These are phyloP conservation scores for Apiospora aurea DNA, from an alignment of 2,329 filamentous ascomycete species.

Conservation along the genomic window DNA sequence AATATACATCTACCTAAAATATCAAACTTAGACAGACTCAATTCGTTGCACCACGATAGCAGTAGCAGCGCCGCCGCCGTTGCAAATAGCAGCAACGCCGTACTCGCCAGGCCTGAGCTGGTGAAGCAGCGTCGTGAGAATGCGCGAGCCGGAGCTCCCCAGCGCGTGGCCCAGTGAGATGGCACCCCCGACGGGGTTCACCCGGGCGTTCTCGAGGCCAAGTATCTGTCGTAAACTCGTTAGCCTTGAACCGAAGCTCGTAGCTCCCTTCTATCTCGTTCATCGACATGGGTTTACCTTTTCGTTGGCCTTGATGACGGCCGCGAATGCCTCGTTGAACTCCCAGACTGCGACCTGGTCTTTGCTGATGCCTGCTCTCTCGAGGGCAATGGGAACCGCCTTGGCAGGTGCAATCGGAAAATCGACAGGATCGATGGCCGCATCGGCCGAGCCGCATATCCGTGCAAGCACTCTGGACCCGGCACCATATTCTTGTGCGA, in stretches of 20 bases:
- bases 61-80: slow-evolving; percentile 91
- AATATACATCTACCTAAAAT: not conserved
- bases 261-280: not conserved
- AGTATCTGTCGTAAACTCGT: slow-evolving; percentile 64
- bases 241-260: slow-evolving; percentile 28
- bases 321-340: slow-evolving; percentile 98
- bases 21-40: slow-evolving; percentile 56
- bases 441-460: slow-evolving; percentile 87
- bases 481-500: slow-evolving; percentile 81
- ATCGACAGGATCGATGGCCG: slow-evolving; percentile 88
- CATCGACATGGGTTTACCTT: slow-evolving; percentile 62
- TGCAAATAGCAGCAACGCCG: slow-evolving; percentile 94
- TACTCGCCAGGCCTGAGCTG: slow-evolving; percentile 93
- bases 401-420: slow-evolving; percentile 93
- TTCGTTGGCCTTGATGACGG: slow-evolving; percentile 92
- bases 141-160: slow-evolving; percentile 91
- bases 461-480: slow-evolving; percentile 84
- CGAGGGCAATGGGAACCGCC: slow-evolving; percentile 87
- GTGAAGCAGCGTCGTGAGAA: slow-evolving; percentile 88
- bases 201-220: slow-evolving; percentile 77
- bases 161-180: slow-evolving; percentile 92
- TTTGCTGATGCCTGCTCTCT: slow-evolving; percentile 88
- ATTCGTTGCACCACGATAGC: slow-evolving; percentile 90
- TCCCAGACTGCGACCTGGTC: slow-evolving; percentile 96
- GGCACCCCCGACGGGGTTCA: slow-evolving; percentile 89